Conservation (phyloP, 176 grass and related monocot genomes). For the Poa annua region DNA sequence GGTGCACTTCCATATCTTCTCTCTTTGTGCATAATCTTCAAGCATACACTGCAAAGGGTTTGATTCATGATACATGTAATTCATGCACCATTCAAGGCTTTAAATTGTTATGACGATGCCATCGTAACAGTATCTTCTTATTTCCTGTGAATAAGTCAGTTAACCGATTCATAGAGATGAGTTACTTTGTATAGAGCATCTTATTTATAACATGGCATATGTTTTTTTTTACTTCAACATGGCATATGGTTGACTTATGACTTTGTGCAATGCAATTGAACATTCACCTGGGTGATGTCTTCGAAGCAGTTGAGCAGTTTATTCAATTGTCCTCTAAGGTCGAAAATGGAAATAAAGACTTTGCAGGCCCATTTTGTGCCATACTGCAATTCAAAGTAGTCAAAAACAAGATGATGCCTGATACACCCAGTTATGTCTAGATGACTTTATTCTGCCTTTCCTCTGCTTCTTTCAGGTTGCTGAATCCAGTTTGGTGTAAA, state of each 20-base stretch:
- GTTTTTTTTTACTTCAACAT: not conserved
- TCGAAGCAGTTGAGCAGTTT: not conserved
- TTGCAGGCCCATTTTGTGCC: not conserved
- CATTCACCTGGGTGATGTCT: not conserved
- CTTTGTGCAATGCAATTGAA: slow-evolving; percentile 22
- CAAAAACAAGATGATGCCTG: not conserved
- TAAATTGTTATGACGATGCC: not conserved
- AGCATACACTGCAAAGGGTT: not conserved
- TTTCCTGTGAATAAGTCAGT: not conserved
- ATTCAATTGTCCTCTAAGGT: not conserved
- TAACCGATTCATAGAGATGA: not conserved
- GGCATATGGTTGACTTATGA: slow-evolving; percentile 24
- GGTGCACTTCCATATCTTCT: slow-evolving; percentile 28
- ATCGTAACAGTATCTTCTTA: not conserved
- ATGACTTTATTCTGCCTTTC: slow-evolving; percentile 27
- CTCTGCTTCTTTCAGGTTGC: slow-evolving; percentile 32
- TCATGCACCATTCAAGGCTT: not conserved
- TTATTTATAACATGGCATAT: slow-evolving; percentile 11
- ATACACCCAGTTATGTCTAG: not conserved
- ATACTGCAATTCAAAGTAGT: not conserved
- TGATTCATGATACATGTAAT: not conserved
- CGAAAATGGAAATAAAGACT: not conserved
- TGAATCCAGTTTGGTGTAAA: slow-evolving; percentile 6
- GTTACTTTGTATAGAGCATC: not conserved
- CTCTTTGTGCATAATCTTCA: not conserved